Percentiles rank a stretch among this genome's conserved stretches.
Conservation (phyloP, 768 basidiomycete species). For the Psilocybe sp. region DNA sequence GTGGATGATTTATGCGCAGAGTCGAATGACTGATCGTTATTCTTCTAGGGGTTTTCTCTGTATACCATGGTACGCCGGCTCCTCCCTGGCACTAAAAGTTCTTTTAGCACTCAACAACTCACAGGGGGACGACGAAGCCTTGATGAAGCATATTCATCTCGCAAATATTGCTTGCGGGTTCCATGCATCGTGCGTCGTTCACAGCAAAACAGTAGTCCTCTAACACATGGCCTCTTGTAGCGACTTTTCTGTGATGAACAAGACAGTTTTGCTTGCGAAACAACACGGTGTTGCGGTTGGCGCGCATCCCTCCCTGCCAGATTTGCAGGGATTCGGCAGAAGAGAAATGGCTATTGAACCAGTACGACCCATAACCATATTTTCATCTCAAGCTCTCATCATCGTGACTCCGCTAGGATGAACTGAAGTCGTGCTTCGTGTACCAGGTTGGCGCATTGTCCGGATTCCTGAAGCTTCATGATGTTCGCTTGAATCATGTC, state of each 20-base stretch:
- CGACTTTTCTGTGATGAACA: constrained; percentile 65
- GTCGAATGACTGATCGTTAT: neutral
- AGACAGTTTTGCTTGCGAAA: constrained; percentile 58
- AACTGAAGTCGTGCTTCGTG: constrained; percentile 53
- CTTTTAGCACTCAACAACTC: neutral
- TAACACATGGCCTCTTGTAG: constrained; percentile 21
- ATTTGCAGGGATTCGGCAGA: constrained; percentile 63
- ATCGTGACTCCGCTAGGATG: constrained; percentile 34
- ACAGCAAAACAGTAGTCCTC: no score
- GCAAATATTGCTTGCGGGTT: constrained; percentile 70
- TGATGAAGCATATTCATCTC: constrained; percentile 56
- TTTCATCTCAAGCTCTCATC: neutral
- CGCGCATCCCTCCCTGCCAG: constrained; percentile 65
- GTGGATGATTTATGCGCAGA: neutral
- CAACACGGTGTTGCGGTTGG: constrained; percentile 54
- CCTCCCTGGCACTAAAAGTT: neutral
- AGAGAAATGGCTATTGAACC: constrained; percentile 62
- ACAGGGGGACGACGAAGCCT: constrained; percentile 48
- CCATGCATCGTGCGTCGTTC: constrained; percentile 50
- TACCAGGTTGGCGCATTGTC: constrained; percentile 68
- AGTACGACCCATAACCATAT: constrained; percentile 28
- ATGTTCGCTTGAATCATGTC: constrained; percentile 55
- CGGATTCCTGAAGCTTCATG: constrained; percentile 56
- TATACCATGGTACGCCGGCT: constrained; percentile 37
- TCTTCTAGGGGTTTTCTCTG: constrained; percentile 48